phyloP scores from a whole-genome alignment of 2,329 filamentous ascomycete species.

The Aspergillus quadricinctus region DNA sequence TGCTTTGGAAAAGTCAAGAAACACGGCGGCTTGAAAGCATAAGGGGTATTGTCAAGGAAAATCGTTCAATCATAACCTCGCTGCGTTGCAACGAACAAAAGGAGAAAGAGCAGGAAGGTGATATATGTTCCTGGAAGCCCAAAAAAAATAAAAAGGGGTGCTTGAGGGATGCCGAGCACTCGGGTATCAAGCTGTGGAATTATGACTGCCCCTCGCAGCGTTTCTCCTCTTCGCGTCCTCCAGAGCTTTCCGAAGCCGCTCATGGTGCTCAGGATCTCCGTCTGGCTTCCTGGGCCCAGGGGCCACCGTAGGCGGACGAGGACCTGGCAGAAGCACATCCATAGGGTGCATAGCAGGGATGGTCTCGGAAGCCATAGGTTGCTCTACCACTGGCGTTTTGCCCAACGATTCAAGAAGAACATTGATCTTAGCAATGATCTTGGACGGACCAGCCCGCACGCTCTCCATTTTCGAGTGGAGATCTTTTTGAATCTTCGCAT shows the following conservation, averaged over 20 bases:
- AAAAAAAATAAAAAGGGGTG: not conserved
- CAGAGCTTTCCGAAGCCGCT: slow-evolving; percentile 47
- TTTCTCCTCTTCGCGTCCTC: slow-evolving; percentile 54
- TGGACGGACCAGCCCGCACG: slow-evolving; percentile 36
- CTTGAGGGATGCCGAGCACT: not conserved
- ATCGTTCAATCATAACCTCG: slow-evolving; percentile 16
- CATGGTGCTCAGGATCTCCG: slow-evolving; percentile 42
- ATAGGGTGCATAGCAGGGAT: slow-evolving; percentile 9
- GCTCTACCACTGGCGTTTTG: slow-evolving; percentile 23
- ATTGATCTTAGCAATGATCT: slow-evolving; percentile 35
- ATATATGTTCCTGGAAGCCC: not conserved
- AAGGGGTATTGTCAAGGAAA: slow-evolving; percentile 13
- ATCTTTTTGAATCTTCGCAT: slow-evolving; percentile 43
- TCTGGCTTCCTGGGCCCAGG: slow-evolving; percentile 13
- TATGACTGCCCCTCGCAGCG: slow-evolving; percentile 29
- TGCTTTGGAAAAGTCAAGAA: not conserved
- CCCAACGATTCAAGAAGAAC: slow-evolving; percentile 35
- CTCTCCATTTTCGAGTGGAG: slow-evolving; percentile 39
- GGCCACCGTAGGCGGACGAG: slow-evolving; percentile 23
- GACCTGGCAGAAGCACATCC: slow-evolving; percentile 18
- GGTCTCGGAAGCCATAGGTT: slow-evolving; percentile 7
- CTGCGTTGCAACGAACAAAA: not conserved
- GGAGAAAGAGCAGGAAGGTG: not conserved
- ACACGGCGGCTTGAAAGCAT: not conserved
- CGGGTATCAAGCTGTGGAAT: not conserved